Base-by-base conservation (phyloP, 2,329 filamentous ascomycete species). In the Westerdykella sp. region DNA sequence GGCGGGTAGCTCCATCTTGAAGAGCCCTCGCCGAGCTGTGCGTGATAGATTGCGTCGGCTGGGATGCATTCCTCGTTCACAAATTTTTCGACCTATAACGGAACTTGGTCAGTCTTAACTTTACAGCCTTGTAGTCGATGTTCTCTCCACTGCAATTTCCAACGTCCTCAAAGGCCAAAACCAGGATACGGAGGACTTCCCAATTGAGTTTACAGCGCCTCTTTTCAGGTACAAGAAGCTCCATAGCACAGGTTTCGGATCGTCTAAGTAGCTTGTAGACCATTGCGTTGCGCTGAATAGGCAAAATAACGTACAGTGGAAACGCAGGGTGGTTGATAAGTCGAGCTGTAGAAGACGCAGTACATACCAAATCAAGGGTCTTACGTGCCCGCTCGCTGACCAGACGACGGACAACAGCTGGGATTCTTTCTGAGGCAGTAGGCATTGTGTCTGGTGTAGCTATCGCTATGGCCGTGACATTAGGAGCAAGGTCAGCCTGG, bases 361-460 rank as follows among this genome's bases (percentile, higher is more conserved):
- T 21, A 6, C 18, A 21, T 21, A 21, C 18, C 18, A 21, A 21
- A 21, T 21, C 18, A 21, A 95, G 74, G 35, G 84, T 85, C 73
- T 84, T 80, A 72, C 84, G 87, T 42, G 89, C 89, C 57, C 79
- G 77, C 44, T 93, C 87, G 71, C 87, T 93, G 55, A 95, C 87
- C 66, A 76, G 74, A 32, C 73, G 74, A 45, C 68, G 65, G 18
- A 75, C 77, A 52, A 80, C 73, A 40, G 73, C 66, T 25, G 78
- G 78, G 45, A 81, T 80, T 50, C 64, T 65, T 59, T 73, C 51
- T 63, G 76, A 75, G 57, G 78, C 76, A 42, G 56, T 51, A 13
- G 50, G 43, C 53, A 55, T 54, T 14, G 37, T 49, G 40, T 37
- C 30, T 32, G 18, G 18, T 21, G 18, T 32, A 4, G 30, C 30